Evolutionary conservation across 2,329 filamentous ascomycete species (phyloP), one percentile per base, ranked within the genome.

Genomic region (Cladophialophora exuberans): DNA sequence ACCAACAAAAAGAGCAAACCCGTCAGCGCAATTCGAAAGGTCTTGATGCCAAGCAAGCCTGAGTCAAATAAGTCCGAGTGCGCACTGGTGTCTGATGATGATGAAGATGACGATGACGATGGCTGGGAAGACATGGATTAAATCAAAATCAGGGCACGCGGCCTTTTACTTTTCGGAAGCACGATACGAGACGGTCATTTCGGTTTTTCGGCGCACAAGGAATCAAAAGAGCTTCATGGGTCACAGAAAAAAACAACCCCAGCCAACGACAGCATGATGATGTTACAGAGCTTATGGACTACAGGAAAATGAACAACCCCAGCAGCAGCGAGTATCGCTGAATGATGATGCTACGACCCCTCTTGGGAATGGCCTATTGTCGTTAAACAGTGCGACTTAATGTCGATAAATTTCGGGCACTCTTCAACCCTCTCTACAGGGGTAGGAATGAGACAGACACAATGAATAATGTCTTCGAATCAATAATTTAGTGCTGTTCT

Each of bases 81-180:
- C 36, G 62, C 62, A 11, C 38, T 63, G 3, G 59, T 55, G 9
- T 64, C 60, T 10, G 56, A 58, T 35, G 53, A 54, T 9, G 57
- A 61, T n/a, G 56, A 61, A 6, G 55, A 55, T 17, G 60, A 60
- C 5, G 20, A 25, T 10, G 35, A 17, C 20, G 17, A 39, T 10
- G 7, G 15, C 11, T 42, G 39, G 39, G 39, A 42, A n/a, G 39
- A 42, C 22, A 42, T 42, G 18, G n/a, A n/a, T n/a, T n/a, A n/a
- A n/a, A n/a, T n/a, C n/a, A n/a, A 9, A 42, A 25, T 22, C n/a
- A 42, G 6, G 22, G 36, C 4, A 15, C 39, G 39, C n/a, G 7
- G 13, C 13, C 6, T n/a, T 4, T 6, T 6, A 18, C 23, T 25
- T 18, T 10, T 18, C 28, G 28, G 13, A 13, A 31, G 6, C 28